Base-by-base conservation (phyloP, 495 filamentous ascomycete genomes). In the Podospora pseudoanserina region DNA sequence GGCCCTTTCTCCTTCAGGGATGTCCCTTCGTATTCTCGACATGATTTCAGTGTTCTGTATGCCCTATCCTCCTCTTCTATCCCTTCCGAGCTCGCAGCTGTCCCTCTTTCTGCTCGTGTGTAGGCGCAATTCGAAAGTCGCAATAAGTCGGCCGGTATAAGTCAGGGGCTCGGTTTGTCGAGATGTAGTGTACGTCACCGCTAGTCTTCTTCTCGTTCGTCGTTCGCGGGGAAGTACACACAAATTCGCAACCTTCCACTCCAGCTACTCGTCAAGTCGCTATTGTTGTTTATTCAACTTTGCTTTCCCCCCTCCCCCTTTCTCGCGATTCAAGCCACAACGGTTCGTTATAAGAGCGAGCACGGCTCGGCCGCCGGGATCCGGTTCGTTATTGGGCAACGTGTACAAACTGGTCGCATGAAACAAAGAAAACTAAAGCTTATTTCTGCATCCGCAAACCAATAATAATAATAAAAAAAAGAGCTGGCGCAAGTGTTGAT, bases 361-460 rank as follows among this genome's bases (percentile, higher is more conserved):
- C 30, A 4, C 30, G 30, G 39, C 39, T 49, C 39, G 39, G 39
- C 39, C 39, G 39, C 39, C 13, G 39, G 56, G n/a, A 58, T 58
- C 56, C n/a, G 23, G 20, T 58, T 20, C 19, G 56, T n/a, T 20
- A 58, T 7, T 20, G 23, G 19, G n/a, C 3, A 58, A 58, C 39
- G 39, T 58, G 56, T 20, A 58, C 56, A 58, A 6, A 58, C 56
- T 27, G n/a, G n/a, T 32, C 15, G 56, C 23, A 20, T 58, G n/a
- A 58, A 27, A 58, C 56, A 58, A 58, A 58, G 23, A 58, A 58
- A 58, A 58, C 30, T 32, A 58, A 20, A 20, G 39, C 39, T 49
- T 58, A 58, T 58, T n/a, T 20, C 19, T 20, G 56, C 23, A 6
- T 20, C 56, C 23, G 56, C 56, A 58, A 58, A 27, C 56, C 6